Conservation (phyloP, 1,284 basidiomycete genomes). For the Moesziomyces sp. region DNA sequence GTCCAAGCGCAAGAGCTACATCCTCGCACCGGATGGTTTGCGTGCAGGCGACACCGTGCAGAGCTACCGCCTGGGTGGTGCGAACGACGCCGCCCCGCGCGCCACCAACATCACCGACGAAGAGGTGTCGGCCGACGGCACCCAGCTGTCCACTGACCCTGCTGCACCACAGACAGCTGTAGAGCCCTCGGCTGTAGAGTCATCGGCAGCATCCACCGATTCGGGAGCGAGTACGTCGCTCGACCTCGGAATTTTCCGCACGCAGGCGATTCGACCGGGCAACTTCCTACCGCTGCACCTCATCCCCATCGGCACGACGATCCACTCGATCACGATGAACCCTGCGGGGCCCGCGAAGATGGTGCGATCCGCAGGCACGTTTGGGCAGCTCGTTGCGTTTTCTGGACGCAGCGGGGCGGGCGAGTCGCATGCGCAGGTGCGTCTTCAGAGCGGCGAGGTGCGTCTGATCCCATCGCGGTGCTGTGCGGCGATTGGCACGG, state of each 20-base stretch:
- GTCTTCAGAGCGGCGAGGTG: conserved; percentile 91
- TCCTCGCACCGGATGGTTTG: conserved; percentile 89
- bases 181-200: conserved; percentile 3
- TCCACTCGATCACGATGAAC: conserved; percentile 85
- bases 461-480: conserved; percentile 84
- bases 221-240: conserved; percentile 71
- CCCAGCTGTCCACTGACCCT: conserved; percentile 23
- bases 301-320: conserved; percentile 89
- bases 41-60: conserved; percentile 88
- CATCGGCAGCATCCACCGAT: conserved; percentile 41
- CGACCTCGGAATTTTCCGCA: conserved; percentile 86
- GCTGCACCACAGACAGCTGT: conserved; percentile 39
- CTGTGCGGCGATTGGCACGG: conserved; percentile 87
- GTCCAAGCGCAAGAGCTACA: conserved; percentile 79
- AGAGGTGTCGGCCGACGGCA: conserved; percentile 19
- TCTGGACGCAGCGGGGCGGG: conserved; percentile 58
- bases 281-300: conserved; percentile 92
- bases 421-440: conserved; percentile 80
- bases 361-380: conserved; percentile 88
- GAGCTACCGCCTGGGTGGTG: conserved; percentile 75
- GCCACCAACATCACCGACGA: conserved; percentile 20
- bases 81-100: conserved; percentile 3
- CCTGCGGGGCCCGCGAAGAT: conserved; percentile 83
- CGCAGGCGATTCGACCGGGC: conserved; percentile 85
- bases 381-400: conserved; percentile 75